Conservation (phyloP, 495 filamentous ascomycete species). For the Penicillium arizonense region DNA sequence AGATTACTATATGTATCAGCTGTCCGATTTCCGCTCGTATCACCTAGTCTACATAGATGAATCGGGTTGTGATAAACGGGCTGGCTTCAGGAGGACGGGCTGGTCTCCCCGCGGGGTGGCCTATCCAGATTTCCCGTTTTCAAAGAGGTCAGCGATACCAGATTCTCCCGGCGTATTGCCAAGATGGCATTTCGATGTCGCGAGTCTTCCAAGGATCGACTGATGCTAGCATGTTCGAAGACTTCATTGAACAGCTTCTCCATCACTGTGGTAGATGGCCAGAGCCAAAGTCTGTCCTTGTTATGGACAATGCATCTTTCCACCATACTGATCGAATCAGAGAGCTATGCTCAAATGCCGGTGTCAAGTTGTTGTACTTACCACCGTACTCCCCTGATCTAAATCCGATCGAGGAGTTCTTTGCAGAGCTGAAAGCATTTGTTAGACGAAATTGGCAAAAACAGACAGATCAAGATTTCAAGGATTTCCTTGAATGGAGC, state of each 20-base stretch:
- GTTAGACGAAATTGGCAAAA: not conserved
- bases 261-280: not conserved
- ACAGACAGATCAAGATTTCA: not conserved
- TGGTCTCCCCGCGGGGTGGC: not conserved
- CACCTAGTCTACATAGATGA: conserved; percentile 1
- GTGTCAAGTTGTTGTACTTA: conserved; percentile 29
- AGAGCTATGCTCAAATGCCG: conserved; percentile 28
- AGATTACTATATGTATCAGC: not conserved
- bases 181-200: not conserved
- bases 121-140: not conserved
- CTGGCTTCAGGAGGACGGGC: not conserved
- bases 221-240: not conserved
- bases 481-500: not conserved
- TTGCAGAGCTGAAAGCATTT: conserved; percentile 2
- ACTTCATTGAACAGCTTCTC: not conserved
- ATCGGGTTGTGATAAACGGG: conserved; percentile 2
- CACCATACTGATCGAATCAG: conserved; percentile 14
- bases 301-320: not conserved
- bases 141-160: not conserved
- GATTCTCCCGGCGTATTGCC: not conserved
- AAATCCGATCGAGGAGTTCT: conserved; percentile 19
- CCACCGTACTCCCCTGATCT: conserved; percentile 14
- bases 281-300: not conserved
- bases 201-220: not conserved
- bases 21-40: not conserved